A percentile compares a stretch with the other conserved stretches of the same genome.
These are phyloP conservation scores for Colletotrichum sojae DNA, from an alignment of 2,329 filamentous ascomycete genomes.

Conservation along the genomic window DNA sequence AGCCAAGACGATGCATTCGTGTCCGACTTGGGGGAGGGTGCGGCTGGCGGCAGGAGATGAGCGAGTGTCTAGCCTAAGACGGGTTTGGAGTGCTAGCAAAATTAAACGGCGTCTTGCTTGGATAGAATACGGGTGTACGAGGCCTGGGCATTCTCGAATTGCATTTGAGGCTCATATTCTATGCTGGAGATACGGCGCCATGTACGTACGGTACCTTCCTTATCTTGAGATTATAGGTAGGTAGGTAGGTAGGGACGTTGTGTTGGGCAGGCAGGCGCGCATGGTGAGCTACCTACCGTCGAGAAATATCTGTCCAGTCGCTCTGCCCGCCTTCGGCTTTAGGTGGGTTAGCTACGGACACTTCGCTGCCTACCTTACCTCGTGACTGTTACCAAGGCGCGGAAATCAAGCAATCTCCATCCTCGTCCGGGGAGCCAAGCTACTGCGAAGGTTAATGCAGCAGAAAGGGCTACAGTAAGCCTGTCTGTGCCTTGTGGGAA, in stretches of 20 bases:
- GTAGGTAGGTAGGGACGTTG: not conserved
- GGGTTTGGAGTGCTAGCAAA: slow-evolving; percentile 3
- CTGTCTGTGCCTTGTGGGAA: slow-evolving; percentile 15
- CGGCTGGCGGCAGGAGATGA: slow-evolving; percentile 26
- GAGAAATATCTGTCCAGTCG: not conserved
- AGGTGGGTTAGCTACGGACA: not conserved
- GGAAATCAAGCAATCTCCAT: no score
- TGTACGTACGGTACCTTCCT: no score
- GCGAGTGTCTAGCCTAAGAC: slow-evolving; percentile 3
- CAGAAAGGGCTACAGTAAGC: no score
- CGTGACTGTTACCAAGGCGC: no score
- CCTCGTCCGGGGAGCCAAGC: no score
- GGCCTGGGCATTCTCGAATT: slow-evolving; percentile 1
- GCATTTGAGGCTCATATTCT: not conserved
- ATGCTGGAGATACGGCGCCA: no score
- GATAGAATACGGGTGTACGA: not conserved
- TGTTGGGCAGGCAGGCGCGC: not conserved
- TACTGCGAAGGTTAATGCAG: no score
- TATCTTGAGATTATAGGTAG: no score
- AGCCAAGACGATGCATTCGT: slow-evolving; percentile 11
- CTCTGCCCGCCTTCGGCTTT: not conserved
- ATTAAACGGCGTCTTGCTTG: slow-evolving; percentile 12
- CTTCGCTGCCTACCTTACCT: not conserved
- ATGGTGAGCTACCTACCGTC: no score
- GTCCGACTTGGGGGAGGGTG: slow-evolving; percentile 2